Evolutionary conservation across 78 protist species (phyloP).

Genomic region (Ministeria vibrans): DNA sequence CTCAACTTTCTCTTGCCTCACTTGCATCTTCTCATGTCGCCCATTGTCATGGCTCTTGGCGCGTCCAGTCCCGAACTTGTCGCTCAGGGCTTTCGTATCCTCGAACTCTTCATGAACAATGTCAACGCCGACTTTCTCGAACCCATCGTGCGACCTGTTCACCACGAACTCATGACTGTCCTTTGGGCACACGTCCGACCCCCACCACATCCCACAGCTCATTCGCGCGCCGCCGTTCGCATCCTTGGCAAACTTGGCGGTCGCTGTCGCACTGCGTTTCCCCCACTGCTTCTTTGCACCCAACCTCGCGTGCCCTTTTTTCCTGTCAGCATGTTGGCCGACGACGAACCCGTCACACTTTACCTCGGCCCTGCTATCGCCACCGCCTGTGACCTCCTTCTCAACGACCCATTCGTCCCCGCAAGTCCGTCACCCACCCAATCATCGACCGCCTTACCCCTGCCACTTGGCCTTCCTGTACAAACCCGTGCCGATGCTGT

Average conservation of each 20-base stretch:
- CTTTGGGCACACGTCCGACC: constrained; percentile 59
- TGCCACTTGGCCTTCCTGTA: too few species aligned
- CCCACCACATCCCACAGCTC: constrained; percentile 27
- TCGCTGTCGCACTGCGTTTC: constrained; percentile 31
- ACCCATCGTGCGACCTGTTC: constrained; percentile 44
- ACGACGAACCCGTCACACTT: too few species aligned
- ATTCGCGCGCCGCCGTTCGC: constrained; percentile 66
- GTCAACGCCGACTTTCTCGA: constrained; percentile 66
- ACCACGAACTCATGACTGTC: constrained; percentile 26
- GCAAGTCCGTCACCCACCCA: too few species aligned
- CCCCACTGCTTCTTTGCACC: too few species aligned
- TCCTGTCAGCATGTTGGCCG: too few species aligned
- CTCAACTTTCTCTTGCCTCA: constrained; percentile 63
- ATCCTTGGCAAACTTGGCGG: constrained; percentile 94
- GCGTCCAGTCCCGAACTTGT: constrained; percentile 22
- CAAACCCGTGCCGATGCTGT: too few species aligned
- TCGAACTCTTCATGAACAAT: constrained; percentile 75
- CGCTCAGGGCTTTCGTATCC: constrained; percentile 56
- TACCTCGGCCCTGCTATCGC: too few species aligned
- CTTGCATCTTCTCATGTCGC: constrained; percentile 61
- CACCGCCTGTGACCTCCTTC: too few species aligned
- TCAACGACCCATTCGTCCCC: too few species aligned
- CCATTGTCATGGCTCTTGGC: constrained; percentile 64
- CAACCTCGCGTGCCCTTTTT: too few species aligned
- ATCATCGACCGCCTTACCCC: too few species aligned